Evolutionary conservation across 2,329 filamentous ascomycete genomes (phyloP).

Genomic region (Sarocladium strictum): DNA sequence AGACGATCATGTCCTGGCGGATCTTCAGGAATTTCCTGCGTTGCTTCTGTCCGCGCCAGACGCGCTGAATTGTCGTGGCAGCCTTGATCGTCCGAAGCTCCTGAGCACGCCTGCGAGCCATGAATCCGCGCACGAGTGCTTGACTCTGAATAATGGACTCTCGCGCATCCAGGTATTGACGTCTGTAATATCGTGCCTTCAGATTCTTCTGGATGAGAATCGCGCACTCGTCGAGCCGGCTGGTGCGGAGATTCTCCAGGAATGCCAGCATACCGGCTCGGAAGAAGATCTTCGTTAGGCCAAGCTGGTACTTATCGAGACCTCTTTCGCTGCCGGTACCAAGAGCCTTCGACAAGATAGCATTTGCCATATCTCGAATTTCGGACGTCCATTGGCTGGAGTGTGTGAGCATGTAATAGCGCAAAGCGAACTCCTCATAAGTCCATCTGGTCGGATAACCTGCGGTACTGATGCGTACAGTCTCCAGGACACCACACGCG

Average conservation of each 20-base stretch:
- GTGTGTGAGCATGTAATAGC: constrained; percentile 96
- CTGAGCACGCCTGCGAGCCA: constrained; percentile 71
- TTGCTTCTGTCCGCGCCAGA: constrained; percentile 91
- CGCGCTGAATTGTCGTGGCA: constrained; percentile 88
- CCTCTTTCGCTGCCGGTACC: constrained; percentile 69
- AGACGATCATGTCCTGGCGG: constrained; percentile 76
- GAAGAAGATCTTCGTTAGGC: constrained; percentile 99
- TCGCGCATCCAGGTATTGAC: constrained; percentile 81
- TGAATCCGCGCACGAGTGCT: constrained; percentile 67
- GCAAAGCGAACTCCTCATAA: constrained; percentile 93
- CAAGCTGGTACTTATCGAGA: constrained; percentile 92
- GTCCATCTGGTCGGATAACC: constrained; percentile 98
- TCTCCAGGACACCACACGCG: constrained; percentile 97
- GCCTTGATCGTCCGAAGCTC: constrained; percentile 78
- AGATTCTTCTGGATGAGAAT: constrained; percentile 99
- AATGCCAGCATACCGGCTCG: constrained; percentile 98
- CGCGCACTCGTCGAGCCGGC: constrained; percentile 83
- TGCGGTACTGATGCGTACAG: constrained; percentile 93
- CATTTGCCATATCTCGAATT: constrained; percentile 89
- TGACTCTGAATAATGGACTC: constrained; percentile 77
- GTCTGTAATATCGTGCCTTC: constrained; percentile 89
- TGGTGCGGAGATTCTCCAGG: constrained; percentile 88
- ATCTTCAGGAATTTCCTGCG: constrained; percentile 73
- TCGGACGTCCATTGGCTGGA: constrained; percentile 89
- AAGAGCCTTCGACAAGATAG: constrained; percentile 82